Percentiles rank a stretch among this genome's conserved stretches.
phyloP scores from a whole-genome alignment of 31 red algal genomes.

The Odonthalia washingtoniensis region DNA sequence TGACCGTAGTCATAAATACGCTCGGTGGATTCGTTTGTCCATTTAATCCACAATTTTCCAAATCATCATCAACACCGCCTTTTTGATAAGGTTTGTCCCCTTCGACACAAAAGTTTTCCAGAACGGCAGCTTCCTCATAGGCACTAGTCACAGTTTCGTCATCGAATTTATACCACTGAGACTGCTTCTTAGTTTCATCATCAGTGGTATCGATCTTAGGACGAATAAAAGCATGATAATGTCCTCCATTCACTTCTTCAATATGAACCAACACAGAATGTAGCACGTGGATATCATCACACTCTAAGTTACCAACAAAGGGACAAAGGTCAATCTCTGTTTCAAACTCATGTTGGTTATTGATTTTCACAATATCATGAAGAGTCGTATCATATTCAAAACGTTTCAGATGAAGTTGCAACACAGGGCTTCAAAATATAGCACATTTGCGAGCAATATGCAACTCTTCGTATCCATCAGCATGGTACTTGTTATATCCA shows the following conservation, averaged over 20 bases:
- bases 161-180: constrained; percentile 84
- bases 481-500: constrained; percentile 97
- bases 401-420: too few relatives aligned
- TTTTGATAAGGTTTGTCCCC: constrained; percentile 62
- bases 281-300: constrained; percentile 86
- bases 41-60: constrained; percentile 55
- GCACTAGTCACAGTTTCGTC: constrained; percentile 67
- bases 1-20: too few relatives aligned
- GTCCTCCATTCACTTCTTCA: constrained; percentile 95
- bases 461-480: constrained; percentile 93
- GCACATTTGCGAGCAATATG: constrained; percentile 93
- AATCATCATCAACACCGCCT: constrained; percentile 53
- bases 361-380: constrained; percentile 95
- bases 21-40: constrained; percentile 66
- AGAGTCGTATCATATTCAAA: constrained; percentile 93
- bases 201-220: constrained; percentile 76
- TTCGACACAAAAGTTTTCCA: constrained; percentile 70
- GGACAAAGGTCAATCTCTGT: constrained; percentile 85
- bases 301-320: constrained; percentile 84
- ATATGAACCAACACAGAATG: constrained; percentile 98
- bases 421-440: constrained; percentile 90
- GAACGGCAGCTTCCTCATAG: constrained; percentile 62
- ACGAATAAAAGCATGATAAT: constrained; percentile 98
- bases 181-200: constrained; percentile 68
- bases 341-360: constrained; percentile 92